Evolutionary conservation across 768 basidiomycete species (phyloP).

Genomic region (Kwoniella mangroviensis): DNA sequence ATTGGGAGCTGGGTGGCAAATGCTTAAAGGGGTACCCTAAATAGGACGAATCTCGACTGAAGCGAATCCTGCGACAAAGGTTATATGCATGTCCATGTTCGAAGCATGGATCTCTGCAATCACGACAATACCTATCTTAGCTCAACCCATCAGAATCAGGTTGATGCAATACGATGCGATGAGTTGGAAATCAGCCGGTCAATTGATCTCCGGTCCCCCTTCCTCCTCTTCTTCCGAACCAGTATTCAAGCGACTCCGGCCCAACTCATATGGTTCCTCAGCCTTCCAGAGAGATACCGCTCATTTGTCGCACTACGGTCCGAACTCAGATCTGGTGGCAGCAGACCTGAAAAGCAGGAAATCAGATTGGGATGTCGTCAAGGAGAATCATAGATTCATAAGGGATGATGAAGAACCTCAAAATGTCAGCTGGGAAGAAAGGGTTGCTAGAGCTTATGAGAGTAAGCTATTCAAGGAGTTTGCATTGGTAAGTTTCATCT

Average conservation of each 20-base stretch:
- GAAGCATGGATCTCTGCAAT: too few relatives aligned
- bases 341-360: constrained; percentile 23
- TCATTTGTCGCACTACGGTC: constrained; percentile 28
- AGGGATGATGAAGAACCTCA: constrained; percentile 64
- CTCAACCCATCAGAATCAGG: neutral
- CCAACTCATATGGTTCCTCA: constrained; percentile 51
- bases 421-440: constrained; percentile 74
- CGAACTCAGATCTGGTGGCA: constrained; percentile 27
- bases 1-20: constrained; percentile 14
- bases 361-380: constrained; percentile 60
- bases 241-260: constrained; percentile 33
- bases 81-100: neutral
- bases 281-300: constrained; percentile 55
- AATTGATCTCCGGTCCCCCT: constrained; percentile 34
- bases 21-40: neutral
- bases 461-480: constrained; percentile 84
- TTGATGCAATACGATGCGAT: constrained; percentile 3
- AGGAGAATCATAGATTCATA: constrained; percentile 66
- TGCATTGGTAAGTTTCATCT: constrained; percentile 48
- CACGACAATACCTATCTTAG: too few relatives aligned
- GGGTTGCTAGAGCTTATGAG: constrained; percentile 87
- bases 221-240: constrained; percentile 10
- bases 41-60: neutral
- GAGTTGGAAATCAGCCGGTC: constrained; percentile 43
- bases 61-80: too few relatives aligned